Percentiles rank a stretch among this genome's conserved stretches.
Conservation (phyloP, 768 basidiomycete genomes). For the Mycena venus region DNA sequence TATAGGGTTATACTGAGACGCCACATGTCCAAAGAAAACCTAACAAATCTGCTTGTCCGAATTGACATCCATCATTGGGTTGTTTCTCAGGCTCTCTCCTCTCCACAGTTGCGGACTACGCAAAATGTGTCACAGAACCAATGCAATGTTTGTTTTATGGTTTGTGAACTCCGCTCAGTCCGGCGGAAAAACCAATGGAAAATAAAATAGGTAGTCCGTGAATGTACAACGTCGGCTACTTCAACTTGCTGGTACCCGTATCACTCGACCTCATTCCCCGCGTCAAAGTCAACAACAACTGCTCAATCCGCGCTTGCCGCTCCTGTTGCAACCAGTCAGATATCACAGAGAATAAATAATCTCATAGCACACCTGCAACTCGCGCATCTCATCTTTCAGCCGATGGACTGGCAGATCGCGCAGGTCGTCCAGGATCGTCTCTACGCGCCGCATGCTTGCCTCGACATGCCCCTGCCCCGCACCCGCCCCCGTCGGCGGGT, state of each 20-base stretch:
- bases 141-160: background rate
- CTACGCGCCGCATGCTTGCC: slow-evolving; percentile 65
- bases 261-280: slow-evolving; percentile 70
- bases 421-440: slow-evolving; percentile 74
- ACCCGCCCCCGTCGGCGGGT: slow-evolving; percentile 28
- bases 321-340: slow-evolving; percentile 54
- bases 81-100: too few relatives aligned
- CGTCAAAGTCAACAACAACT: slow-evolving; percentile 76
- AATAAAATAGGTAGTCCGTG: background rate
- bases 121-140: too few relatives aligned
- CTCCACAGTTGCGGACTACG: too few relatives aligned
- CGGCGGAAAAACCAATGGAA: too few relatives aligned
- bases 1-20: too few relatives aligned
- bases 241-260: slow-evolving; percentile 28
- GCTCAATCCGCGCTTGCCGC: slow-evolving; percentile 85
- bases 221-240: slow-evolving; percentile 5
- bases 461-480: slow-evolving; percentile 51
- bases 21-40: too few relatives aligned
- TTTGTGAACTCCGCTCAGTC: too few relatives aligned
- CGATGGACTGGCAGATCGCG: slow-evolving; percentile 72
- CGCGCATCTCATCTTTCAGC: slow-evolving; percentile 86
- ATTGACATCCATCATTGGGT: too few relatives aligned
- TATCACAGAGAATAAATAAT: background rate
- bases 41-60: too few relatives aligned
- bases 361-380: slow-evolving; percentile 70